Conservation (phyloP, 148 eudicot species). For the Suaeda aralocaspica region DNA sequence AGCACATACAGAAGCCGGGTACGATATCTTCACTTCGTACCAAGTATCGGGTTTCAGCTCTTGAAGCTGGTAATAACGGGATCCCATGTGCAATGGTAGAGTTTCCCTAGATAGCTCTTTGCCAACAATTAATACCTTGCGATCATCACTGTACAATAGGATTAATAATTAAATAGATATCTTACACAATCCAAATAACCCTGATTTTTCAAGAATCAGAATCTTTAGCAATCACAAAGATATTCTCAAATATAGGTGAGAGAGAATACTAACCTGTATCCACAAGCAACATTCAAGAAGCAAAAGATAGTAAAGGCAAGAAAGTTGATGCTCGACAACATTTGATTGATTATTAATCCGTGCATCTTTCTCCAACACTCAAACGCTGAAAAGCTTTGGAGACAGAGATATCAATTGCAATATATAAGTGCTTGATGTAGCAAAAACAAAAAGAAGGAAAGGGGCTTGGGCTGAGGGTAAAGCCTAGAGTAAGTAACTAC, state of each 20-base stretch:
- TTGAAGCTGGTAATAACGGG: constrained; percentile 53
- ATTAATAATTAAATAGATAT: not conserved
- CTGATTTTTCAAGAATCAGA: not conserved
- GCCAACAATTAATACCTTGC: constrained; percentile 56
- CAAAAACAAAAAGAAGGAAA: no score
- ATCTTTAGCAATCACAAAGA: not conserved
- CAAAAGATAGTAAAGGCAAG: not conserved
- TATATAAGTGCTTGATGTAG: not conserved
- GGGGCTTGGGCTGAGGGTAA: not conserved
- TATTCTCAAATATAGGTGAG: not conserved
- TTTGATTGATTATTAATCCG: not conserved
- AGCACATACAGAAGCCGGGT: constrained; percentile 88
- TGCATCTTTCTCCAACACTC: not conserved
- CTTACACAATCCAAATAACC: not conserved
- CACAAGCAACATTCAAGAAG: not conserved
- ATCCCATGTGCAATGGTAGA: constrained; percentile 62
- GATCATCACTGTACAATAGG: constrained; percentile 29
- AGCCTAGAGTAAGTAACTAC: no score
- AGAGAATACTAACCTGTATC: not conserved
- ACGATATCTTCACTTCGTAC: constrained; percentile 99
- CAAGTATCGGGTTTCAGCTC: constrained; percentile 61
- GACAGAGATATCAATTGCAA: not conserved
- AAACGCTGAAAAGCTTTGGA: not conserved
- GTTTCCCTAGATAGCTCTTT: constrained; percentile 66
- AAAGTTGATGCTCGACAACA: not conserved